Evolutionary conservation across 139 green algal genomes (phyloP).

Genomic region (Micractinium sp.): DNA sequence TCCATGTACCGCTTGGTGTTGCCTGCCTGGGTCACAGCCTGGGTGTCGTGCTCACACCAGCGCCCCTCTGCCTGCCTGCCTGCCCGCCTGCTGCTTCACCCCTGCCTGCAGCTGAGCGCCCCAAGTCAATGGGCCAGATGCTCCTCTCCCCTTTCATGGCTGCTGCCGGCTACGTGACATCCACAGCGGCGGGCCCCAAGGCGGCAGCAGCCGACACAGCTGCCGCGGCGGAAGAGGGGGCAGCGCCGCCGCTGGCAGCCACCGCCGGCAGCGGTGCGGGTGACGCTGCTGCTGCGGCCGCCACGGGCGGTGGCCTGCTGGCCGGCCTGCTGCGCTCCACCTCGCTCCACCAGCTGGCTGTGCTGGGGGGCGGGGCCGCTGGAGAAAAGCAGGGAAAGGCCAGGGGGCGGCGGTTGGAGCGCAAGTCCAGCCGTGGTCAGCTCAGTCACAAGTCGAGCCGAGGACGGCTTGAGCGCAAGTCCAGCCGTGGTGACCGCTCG

Average conservation of each 20-base stretch:
- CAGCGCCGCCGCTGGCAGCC: background rate
- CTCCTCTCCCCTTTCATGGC: constrained; percentile 1
- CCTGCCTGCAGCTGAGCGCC: background rate
- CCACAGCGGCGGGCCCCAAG: background rate
- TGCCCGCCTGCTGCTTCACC: too few relatives aligned
- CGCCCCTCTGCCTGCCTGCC: too few relatives aligned
- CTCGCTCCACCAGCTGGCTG: background rate
- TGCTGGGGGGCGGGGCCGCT: background rate
- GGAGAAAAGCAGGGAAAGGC: background rate
- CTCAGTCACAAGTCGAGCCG: background rate
- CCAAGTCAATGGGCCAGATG: background rate
- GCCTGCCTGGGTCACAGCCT: too few relatives aligned
- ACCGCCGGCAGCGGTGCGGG: background rate
- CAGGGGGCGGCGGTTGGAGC: background rate
- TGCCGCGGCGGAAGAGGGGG: background rate
- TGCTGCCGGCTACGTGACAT: background rate
- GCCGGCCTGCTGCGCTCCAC: background rate
- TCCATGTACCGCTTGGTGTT: too few relatives aligned
- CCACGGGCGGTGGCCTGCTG: background rate
- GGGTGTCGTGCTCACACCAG: too few relatives aligned
- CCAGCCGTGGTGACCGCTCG: background rate
- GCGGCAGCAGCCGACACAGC: background rate
- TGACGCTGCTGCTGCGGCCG: background rate
- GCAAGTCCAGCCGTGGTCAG: background rate
- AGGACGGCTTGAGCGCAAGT: background rate